Evolutionary conservation across 371 early-diverging fungal genomes (phyloP).

Genomic region (Phascolomyces articulosus): DNA sequence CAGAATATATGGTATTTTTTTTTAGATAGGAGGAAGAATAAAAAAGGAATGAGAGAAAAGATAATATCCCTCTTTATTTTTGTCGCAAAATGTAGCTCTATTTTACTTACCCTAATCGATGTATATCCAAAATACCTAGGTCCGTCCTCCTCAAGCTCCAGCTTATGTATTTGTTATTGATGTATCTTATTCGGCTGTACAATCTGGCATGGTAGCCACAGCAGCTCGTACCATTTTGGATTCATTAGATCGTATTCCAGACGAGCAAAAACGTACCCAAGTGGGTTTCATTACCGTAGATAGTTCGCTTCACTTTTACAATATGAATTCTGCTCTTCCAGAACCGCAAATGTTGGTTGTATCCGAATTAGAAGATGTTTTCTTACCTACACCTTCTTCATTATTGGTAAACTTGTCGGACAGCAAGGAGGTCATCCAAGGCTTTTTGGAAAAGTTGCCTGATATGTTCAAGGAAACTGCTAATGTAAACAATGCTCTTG

Average conservation of each 20-base stretch:
- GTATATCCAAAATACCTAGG: slow-evolving; percentile 1
- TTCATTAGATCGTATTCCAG: slow-evolving; percentile 85
- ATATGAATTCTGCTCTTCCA: slow-evolving; percentile 59
- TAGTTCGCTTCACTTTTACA: slow-evolving; percentile 87
- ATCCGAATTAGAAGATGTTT: slow-evolving; percentile 87
- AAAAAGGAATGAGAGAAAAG: not conserved
- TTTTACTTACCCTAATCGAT: not conserved
- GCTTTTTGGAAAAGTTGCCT: slow-evolving; percentile 74
- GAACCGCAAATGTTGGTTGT: slow-evolving; percentile 96
- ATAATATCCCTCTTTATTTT: not conserved
- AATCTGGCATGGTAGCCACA: slow-evolving; percentile 71
- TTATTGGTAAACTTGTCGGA: slow-evolving; percentile 87
- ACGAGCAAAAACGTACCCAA: slow-evolving; percentile 86
- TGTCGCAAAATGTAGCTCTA: not conserved
- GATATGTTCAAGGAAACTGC: slow-evolving; percentile 86
- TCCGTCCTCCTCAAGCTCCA: slow-evolving; percentile 79
- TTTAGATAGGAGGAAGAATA: no score
- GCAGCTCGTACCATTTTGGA: slow-evolving; percentile 84
- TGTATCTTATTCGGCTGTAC: slow-evolving; percentile 88
- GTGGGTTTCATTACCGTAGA: slow-evolving; percentile 93
- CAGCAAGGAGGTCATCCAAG: slow-evolving; percentile 67
- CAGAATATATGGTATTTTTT: slow-evolving; percentile 81
- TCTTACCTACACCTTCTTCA: slow-evolving; percentile 84
- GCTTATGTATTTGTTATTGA: slow-evolving; percentile 93
- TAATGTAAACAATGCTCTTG: slow-evolving; percentile 80